These are phyloP conservation scores for Ustilago trichophora DNA, from an alignment of 1,284 basidiomycete species.

Conservation along the genomic window DNA sequence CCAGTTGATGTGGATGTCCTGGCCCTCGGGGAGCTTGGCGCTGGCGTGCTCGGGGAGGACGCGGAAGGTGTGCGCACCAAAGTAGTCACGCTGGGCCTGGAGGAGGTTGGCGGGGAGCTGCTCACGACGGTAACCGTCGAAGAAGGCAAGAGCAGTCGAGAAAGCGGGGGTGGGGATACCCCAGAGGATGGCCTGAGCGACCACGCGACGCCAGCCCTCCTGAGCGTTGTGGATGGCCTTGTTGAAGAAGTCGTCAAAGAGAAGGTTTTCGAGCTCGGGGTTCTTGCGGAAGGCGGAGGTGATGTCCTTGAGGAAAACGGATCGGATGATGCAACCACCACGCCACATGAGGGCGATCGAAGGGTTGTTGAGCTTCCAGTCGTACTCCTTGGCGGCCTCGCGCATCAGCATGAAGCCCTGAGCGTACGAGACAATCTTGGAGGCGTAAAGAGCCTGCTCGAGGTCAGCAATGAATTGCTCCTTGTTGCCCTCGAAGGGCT, in stretches of 20 bases:
- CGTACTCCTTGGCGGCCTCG: slow-evolving; percentile 93
- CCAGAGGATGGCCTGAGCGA: slow-evolving; percentile 96
- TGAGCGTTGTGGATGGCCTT: slow-evolving; percentile 91
- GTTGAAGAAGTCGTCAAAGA: slow-evolving; percentile 98
- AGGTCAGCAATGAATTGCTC: slow-evolving; percentile 98
- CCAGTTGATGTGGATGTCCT: slow-evolving; percentile 77
- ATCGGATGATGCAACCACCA: slow-evolving; percentile 94
- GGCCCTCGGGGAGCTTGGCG: slow-evolving; percentile 73
- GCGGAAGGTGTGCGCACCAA: slow-evolving; percentile 63
- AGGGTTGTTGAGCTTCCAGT: slow-evolving; percentile 76
- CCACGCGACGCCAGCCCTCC: slow-evolving; percentile 96
- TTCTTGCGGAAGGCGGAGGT: slow-evolving; percentile 91
- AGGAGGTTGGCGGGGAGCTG: slow-evolving; percentile 89
- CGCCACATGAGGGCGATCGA: slow-evolving; percentile 99
- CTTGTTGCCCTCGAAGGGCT: slow-evolving; percentile 96
- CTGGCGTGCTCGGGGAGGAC: slow-evolving; percentile 61
- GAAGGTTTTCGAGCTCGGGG: slow-evolving; percentile 84
- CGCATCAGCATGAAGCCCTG: slow-evolving; percentile 99
- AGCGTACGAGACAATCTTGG: slow-evolving; percentile 86
- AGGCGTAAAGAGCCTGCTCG: slow-evolving; percentile 98
- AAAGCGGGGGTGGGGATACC: slow-evolving; percentile 96
- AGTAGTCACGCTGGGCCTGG: slow-evolving; percentile 81
- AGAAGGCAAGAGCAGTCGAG: slow-evolving; percentile 97
- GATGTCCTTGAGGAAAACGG: slow-evolving; percentile 67
- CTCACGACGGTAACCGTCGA: slow-evolving; percentile 91